These are phyloP conservation scores for Lentinus tigrinus DNA, from an alignment of 768 basidiomycete genomes.

Conservation along the genomic window DNA sequence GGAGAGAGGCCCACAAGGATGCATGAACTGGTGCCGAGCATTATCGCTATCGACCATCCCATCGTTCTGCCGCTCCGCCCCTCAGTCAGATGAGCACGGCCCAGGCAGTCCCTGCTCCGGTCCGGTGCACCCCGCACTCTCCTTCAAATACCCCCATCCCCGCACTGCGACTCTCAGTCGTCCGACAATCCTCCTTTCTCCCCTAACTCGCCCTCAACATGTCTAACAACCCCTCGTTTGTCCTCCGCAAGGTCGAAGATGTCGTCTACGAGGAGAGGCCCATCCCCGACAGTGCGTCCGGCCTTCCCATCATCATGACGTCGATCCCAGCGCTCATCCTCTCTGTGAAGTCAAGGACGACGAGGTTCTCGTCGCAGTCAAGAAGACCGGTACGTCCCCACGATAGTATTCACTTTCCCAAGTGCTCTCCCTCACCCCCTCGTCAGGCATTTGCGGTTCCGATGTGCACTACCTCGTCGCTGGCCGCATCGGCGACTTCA, in stretches of 20 bases:
- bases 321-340: neutral
- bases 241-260: conserved; percentile 66
- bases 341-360: conserved; percentile 53
- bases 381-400: conserved; percentile 78
- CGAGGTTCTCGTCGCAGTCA: conserved; percentile 86
- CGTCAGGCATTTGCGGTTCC: conserved; percentile 83
- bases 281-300: conserved; percentile 60
- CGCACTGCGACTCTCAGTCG: neutral
- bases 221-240: conserved; percentile 78
- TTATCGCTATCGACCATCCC: conserved; percentile 15
- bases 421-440: neutral
- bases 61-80: conserved; percentile 8
- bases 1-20: neutral
- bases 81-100: conserved; percentile 17
- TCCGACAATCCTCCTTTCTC: conserved; percentile 4
- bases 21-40: neutral
- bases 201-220: conserved; percentile 35
- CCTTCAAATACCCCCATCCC: conserved; percentile 14
- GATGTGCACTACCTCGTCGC: conserved; percentile 85
- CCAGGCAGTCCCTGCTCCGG: conserved; percentile 20
- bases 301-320: neutral
- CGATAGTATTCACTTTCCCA: neutral
- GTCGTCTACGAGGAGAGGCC: conserved; percentile 71
- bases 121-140: conserved; percentile 14
- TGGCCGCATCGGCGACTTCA: conserved; percentile 77